These are phyloP conservation scores for Yueomyces sinensis DNA, from an alignment of 805 yeast genomes.

Conservation along the genomic window DNA sequence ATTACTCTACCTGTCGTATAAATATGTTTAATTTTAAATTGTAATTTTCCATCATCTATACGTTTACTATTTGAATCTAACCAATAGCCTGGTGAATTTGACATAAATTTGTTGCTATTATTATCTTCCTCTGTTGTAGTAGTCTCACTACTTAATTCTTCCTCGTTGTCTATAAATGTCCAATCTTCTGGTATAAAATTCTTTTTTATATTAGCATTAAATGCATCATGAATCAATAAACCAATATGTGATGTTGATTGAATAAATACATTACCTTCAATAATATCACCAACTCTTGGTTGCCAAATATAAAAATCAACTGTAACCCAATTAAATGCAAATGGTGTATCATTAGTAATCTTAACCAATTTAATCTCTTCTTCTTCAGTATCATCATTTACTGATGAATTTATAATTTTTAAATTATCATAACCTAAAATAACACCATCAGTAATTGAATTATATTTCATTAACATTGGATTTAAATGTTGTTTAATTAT, in stretches of 20 bases:
- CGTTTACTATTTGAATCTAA: conserved; percentile 57
- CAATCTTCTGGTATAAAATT: conserved; percentile 76
- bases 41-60: conserved; percentile 75
- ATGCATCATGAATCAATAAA: conserved; percentile 78
- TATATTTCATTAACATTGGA: conserved; percentile 76
- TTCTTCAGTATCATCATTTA: conserved; percentile 23
- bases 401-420: conserved; percentile 32
- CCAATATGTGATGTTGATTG: conserved; percentile 95
- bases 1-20: conserved; percentile 70
- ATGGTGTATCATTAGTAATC: conserved; percentile 70
- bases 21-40: conserved; percentile 60
- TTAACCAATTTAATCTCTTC: conserved; percentile 45
- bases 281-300: conserved; percentile 74
- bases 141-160: conserved; percentile 10
- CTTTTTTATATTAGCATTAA: conserved; percentile 84
- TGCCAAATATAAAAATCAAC: conserved; percentile 81
- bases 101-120: conserved; percentile 17
- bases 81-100: conserved; percentile 75
- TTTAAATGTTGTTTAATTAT: conserved; percentile 80
- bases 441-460: conserved; percentile 62
- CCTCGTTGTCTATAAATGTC: conserved; percentile 70
- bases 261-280: conserved; percentile 82
- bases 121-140: conserved; percentile 3
- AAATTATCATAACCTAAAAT: conserved; percentile 69
- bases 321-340: conserved; percentile 74